phyloP scores from a whole-genome alignment of 305 asterid species.

The Euphrasia arctica region DNA sequence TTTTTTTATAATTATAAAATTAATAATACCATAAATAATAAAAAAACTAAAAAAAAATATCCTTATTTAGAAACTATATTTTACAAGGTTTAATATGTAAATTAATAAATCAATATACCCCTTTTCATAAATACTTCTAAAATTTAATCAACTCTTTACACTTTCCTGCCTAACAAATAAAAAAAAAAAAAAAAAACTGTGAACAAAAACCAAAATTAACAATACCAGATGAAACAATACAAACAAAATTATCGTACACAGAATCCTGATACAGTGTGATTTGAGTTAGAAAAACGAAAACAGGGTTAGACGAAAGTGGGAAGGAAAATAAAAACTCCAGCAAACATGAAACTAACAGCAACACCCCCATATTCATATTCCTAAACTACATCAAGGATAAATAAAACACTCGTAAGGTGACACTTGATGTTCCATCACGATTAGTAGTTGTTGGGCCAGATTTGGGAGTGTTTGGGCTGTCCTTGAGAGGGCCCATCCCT shows the following conservation, averaged over 20 bases:
- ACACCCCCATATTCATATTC: slow-evolving; percentile 26
- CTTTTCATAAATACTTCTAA: too few relatives aligned
- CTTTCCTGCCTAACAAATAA: too few relatives aligned
- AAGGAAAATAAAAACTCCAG: slow-evolving; percentile 31
- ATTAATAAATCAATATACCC: too few relatives aligned
- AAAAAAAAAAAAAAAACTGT: too few relatives aligned
- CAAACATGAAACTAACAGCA: slow-evolving; percentile 46
- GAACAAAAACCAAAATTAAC: too few relatives aligned
- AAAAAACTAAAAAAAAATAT: too few relatives aligned
- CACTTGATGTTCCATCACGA: slow-evolving; percentile 38
- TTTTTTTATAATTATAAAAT: too few relatives aligned
- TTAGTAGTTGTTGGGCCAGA: slow-evolving; percentile 74
- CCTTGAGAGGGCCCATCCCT: slow-evolving; percentile 69
- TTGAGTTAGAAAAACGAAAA: slow-evolving; percentile 16
- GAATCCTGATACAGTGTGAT: slow-evolving; percentile 22
- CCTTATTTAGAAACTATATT: too few relatives aligned
- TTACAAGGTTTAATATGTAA: too few relatives aligned
- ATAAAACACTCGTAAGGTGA: slow-evolving; percentile 38
- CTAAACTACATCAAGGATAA: slow-evolving; percentile 47
- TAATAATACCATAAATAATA: too few relatives aligned
- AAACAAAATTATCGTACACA: slow-evolving; percentile 25
- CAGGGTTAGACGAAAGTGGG: slow-evolving; percentile 25
- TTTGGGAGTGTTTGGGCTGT: slow-evolving; percentile 74
- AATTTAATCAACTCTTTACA: too few relatives aligned
- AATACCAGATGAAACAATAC: background rate